Evolutionary conservation across 2,329 filamentous ascomycete species (phyloP), one percentile per base, ranked within the genome.

Genomic region (Xylariaceae sp.): DNA sequence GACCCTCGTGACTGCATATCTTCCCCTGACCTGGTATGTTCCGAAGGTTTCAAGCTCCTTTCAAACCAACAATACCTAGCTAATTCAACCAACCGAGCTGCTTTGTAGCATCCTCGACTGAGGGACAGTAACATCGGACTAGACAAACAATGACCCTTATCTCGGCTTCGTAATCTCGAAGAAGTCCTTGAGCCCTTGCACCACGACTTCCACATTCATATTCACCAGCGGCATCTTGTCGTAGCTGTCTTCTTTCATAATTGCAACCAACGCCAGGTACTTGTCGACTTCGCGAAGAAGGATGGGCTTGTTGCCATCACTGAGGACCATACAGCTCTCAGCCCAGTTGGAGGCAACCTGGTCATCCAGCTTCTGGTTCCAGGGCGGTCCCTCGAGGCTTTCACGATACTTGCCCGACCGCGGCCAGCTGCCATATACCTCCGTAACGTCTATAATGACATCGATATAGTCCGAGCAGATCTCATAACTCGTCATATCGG

Each of bases 401-500:
- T 77, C 74, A 22, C 76, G 75, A 54, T 81, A 80, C 17, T 76
- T 72, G 19, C 77, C 72, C 27, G 76, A 76, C 7, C 82, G 76
- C 44, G 75, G 72, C 80, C 84, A 97, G 41, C 76, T 80, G 47
- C 91, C 92, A 65, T 96, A 99, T 36, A 99, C 86, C 66, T 97
- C 92, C 27, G 90, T 94, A 47, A 97, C 87, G 67, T 99, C 94
- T 51, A 97, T 92, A 54, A 99, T 95, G 53, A 97, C 90, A 68
- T 99, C 94, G 60, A 99, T 96, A 67, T 96, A 97, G 67, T 99
- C 94, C 44, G 90, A 95, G 73, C 94, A 99, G 64, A 97, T 95
- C 72, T 97, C 94, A 68, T 99, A 99, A 66, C 89, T 92, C 39
- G 89, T 87, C 78, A 96, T 94, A 64, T 97, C 92, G 31, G 92